Conservation (phyloP, 768 basidiomycete genomes). For the Phaeotremella skinneri region DNA sequence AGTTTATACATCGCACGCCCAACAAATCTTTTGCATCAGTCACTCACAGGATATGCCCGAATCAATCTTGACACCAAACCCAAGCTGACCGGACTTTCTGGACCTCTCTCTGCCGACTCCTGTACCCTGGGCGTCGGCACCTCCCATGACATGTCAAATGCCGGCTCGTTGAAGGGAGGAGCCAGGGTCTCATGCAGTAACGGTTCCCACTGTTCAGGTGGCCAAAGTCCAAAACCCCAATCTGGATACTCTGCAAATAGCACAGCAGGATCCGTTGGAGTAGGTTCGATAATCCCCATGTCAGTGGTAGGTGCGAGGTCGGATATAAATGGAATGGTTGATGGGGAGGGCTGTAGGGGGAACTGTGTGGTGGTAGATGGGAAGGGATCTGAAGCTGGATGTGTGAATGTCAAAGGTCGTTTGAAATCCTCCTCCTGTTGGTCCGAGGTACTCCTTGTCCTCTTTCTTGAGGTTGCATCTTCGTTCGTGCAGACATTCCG, state of each 20-base stretch:
- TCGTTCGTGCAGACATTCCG: slow-evolving; percentile 28
- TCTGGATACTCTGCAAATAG: background rate
- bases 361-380: background rate
- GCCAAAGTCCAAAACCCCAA: slow-evolving; percentile 20
- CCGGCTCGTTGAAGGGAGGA: slow-evolving; percentile 24
- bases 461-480: background rate
- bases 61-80: slow-evolving; percentile 16
- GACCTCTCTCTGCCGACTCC: slow-evolving; percentile 31
- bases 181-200: slow-evolving; percentile 15
- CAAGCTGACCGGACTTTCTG: slow-evolving; percentile 10
- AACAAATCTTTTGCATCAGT: background rate
- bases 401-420: background rate
- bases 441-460: background rate
- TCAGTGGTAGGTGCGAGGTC: background rate
- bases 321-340: background rate
- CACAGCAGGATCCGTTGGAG: background rate
- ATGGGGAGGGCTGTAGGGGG: background rate
- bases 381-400: slow-evolving; percentile 2
- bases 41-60: slow-evolving; percentile 26
- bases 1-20: background rate
- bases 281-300: background rate
- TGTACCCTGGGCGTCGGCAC: slow-evolving; percentile 15
- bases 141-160: slow-evolving; percentile 18
- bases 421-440: background rate
- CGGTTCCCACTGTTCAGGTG: slow-evolving; percentile 16